Conservation (phyloP, 108 stramenopile genomes). For the Skeletonema tropicum region DNA sequence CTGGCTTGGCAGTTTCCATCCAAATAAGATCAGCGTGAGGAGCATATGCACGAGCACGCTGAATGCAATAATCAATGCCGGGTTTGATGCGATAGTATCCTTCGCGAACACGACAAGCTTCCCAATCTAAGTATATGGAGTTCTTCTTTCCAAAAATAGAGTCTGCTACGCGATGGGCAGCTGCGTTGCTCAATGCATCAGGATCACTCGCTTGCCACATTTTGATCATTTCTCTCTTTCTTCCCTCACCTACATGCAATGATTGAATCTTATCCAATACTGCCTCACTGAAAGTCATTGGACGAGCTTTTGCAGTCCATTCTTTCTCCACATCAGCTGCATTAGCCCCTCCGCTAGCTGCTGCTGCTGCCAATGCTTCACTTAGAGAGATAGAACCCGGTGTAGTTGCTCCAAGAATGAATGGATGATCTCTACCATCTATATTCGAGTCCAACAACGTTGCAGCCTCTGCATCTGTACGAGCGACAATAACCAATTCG, state of each 20-base stretch:
- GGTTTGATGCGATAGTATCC: conserved; percentile 92
- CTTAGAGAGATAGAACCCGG: conserved; percentile 66
- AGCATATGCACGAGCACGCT: conserved; percentile 91
- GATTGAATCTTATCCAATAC: conserved; percentile 73
- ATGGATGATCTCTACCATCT: conserved; percentile 96
- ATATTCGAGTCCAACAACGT: conserved; percentile 94
- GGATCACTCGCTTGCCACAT: conserved; percentile 86
- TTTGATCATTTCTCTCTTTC: conserved; percentile 63
- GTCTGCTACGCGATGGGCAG: conserved; percentile 83
- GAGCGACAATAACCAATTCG: conserved; percentile 84
- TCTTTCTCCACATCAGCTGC: conserved; percentile 49
- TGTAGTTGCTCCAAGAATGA: conserved; percentile 87
- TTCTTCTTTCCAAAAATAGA: conserved; percentile 80
- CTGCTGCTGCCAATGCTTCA: conserved; percentile 60
- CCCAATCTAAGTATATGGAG: conserved; percentile 94
- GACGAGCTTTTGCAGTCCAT: conserved; percentile 67
- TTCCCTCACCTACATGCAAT: conserved; percentile 34
- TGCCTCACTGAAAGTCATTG: conserved; percentile 90
- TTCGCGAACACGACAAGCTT: conserved; percentile 91
- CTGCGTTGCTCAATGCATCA: conserved; percentile 77
- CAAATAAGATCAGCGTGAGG: conserved; percentile 92
- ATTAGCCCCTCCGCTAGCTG: conserved; percentile 40
- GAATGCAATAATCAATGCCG: conserved; percentile 93
- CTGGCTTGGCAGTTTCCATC: conserved; percentile 93
- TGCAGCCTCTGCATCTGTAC: conserved; percentile 97